Conservation (phyloP, 495 filamentous ascomycete genomes). For the Aspergillus incahuasiensis region DNA sequence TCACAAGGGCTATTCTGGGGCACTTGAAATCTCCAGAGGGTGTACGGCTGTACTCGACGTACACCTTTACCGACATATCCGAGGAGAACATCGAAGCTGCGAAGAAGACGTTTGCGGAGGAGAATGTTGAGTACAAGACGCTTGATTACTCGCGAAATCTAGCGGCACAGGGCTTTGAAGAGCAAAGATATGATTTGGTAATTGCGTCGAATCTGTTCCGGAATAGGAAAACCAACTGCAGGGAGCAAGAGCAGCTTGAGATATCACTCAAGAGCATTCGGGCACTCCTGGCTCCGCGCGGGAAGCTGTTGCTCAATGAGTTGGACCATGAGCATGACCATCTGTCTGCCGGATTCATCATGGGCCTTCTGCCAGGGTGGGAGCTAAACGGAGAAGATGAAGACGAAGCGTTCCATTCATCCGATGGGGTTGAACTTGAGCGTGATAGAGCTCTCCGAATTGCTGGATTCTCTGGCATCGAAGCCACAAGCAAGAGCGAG, state of each 20-base stretch:
- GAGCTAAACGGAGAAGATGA: background rate
- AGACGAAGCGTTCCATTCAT: too few relatives aligned
- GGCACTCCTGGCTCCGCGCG: conserved; percentile 21
- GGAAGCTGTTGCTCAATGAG: conserved; percentile 24
- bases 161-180: conserved; percentile 41
- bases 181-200: conserved; percentile 45
- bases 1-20: conserved; percentile 15
- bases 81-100: conserved; percentile 48
- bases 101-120: conserved; percentile 32
- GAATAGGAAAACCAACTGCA: background rate
- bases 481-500: background rate
- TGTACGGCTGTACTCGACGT: conserved; percentile 15
- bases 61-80: conserved; percentile 38
- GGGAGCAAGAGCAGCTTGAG: conserved; percentile 29
- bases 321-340: conserved; percentile 3
- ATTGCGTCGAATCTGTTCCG: conserved; percentile 35
- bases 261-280: conserved; percentile 38
- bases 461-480: background rate
- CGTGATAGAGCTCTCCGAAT: background rate
- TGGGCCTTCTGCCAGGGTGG: background rate
- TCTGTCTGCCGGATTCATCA: background rate
- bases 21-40: conserved; percentile 20
- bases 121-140: conserved; percentile 35
- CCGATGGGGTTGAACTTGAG: too few relatives aligned
- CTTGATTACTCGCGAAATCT: conserved; percentile 47